Evolutionary conservation across 768 basidiomycete genomes (phyloP), one percentile per base, ranked within the genome.

Genomic region (Boletus vermiculosoides): DNA sequence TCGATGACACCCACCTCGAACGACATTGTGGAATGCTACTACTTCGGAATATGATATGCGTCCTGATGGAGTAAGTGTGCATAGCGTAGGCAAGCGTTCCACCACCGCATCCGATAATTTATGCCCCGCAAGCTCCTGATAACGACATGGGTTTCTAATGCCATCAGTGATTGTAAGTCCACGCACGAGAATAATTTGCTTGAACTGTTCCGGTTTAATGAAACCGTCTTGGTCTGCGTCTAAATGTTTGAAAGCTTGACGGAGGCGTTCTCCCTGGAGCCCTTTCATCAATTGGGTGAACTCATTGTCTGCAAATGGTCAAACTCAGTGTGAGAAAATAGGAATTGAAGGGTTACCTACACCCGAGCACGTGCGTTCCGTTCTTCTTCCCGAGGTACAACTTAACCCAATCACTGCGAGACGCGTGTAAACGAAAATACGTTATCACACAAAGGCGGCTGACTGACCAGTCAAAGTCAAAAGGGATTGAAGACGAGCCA

Each of bases 231-330:
- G 84, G 68, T 96, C 89, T 48, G 79, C 76, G 74, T 98, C 96
- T 69, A 98, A 81, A 74, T 87, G 85, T 76, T 85, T 90, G 80
- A 98, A 99, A 25, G 94, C 90, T 75, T 99, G 97, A 58, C 97
- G 90, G 53, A 99, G 79, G 33, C 97, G 87, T 75, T 99, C 97
- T 67, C 95, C 97, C 76, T 98, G 97, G 54, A 98, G 82, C 42
- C 94, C 96, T 74, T 98, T 98, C 93, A 99, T 97, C 57, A 98
- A 77, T 76, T 98, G 95, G 31, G 94, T 97, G 76, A 98, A 98
- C 74, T 98, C 95, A 70, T 90, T 90, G 76, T 95, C 90, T 94
- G 63, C 10, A 45, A 50, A 59, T 39, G 5, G 18, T 23, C 40
- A 36, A 40, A 44, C 41, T 66, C 50, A 69, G 56, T 18, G 15